Conservation (phyloP, 2,329 filamentous ascomycete genomes). For the Pyrenochaeta sp. region DNA sequence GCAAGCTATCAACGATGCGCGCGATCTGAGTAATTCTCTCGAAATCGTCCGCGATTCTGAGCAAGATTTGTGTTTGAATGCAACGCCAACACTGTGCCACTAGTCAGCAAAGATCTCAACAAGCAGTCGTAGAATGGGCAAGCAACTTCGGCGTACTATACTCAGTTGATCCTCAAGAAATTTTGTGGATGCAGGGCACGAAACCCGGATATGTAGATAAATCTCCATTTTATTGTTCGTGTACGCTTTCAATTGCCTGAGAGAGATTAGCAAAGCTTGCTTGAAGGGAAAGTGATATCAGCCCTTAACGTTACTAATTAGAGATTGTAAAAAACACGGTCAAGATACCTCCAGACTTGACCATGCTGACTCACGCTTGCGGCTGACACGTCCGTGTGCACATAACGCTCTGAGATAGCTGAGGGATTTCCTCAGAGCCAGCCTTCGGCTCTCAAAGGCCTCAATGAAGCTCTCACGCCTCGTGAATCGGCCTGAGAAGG, state of each 20-base stretch:
- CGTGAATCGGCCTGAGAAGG: slow-evolving; percentile 1
- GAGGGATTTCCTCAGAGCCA: background rate
- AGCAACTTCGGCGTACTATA: slow-evolving; percentile 1
- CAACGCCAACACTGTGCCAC: background rate
- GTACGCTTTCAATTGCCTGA: background rate
- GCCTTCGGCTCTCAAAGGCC: background rate
- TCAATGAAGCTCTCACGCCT: slow-evolving; percentile 2
- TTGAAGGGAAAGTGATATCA: background rate
- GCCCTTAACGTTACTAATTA: background rate
- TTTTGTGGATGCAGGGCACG: background rate
- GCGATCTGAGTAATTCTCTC: slow-evolving; percentile 1
- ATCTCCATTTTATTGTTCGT: background rate
- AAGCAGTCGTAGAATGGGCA: background rate
- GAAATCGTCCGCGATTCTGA: background rate
- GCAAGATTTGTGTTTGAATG: background rate
- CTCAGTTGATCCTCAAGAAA: background rate
- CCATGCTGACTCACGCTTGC: background rate
- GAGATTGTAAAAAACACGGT: slow-evolving; percentile 1
- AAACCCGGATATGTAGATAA: background rate
- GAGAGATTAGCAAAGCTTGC: slow-evolving; percentile 1
- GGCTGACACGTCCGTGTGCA: slow-evolving; percentile 1
- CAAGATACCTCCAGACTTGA: background rate
- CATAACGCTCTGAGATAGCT: background rate
- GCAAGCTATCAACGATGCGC: slow-evolving; percentile 1
- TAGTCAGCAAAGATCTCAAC: slow-evolving; percentile 1